Evolutionary conservation across 225 moss, liverwort and hornwort species (phyloP).

Genomic region (Asterella californica): DNA sequence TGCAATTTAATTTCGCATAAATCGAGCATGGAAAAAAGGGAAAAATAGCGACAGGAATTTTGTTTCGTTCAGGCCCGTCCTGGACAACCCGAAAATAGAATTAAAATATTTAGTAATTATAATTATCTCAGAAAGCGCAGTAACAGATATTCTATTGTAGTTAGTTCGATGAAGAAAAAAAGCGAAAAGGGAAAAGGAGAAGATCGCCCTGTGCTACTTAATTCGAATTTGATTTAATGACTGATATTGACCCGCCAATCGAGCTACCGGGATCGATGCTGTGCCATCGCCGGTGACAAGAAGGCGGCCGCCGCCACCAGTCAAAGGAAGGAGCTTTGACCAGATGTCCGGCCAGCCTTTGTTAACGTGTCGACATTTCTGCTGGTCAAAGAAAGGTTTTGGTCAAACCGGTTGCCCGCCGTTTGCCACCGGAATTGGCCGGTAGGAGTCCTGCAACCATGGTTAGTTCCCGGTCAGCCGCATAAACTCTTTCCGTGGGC

Average conservation of each 20-base stretch:
- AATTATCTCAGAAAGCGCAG: too few species aligned
- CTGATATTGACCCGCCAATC: slow-evolving; percentile 3
- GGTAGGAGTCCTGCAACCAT: background rate
- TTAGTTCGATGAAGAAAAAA: background rate
- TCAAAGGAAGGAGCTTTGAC: background rate
- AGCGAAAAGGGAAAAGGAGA: background rate
- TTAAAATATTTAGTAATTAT: too few species aligned
- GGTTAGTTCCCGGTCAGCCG: background rate
- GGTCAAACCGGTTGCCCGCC: slow-evolving; percentile 8
- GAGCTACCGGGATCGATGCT: slow-evolving; percentile 5
- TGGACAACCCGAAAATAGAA: background rate
- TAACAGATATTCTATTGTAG: background rate
- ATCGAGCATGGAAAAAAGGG: background rate
- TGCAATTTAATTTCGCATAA: background rate
- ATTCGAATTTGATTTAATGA: background rate
- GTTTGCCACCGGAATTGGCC: background rate
- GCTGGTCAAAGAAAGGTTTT: background rate
- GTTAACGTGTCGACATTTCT: background rate
- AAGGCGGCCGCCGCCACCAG: slow-evolving; percentile 8
- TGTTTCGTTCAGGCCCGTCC: background rate
- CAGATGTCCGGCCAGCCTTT: slow-evolving; percentile 2
- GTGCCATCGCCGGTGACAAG: slow-evolving; percentile 1
- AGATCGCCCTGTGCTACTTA: background rate
- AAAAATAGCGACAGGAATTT: background rate
- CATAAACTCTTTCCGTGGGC: background rate